phyloP scores from a whole-genome alignment of 2,329 filamentous ascomycete genomes.

The Colletotrichum endophyticum region DNA sequence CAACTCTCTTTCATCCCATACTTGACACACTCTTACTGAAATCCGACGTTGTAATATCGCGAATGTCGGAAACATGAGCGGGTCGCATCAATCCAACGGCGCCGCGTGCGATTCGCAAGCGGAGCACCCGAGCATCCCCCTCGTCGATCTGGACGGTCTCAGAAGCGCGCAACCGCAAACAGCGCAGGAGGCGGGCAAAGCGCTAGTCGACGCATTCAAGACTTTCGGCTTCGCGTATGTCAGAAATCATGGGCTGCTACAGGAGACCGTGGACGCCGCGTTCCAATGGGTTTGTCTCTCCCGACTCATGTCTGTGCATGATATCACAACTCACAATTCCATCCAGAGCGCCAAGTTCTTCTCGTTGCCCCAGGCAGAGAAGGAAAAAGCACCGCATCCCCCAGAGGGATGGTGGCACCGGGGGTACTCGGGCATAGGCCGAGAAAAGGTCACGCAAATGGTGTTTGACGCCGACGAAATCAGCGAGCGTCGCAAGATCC shows the following conservation, averaged over 20 bases:
- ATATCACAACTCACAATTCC: background rate
- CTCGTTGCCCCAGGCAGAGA: slow-evolving; percentile 31
- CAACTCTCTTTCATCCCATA: background rate
- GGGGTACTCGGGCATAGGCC: slow-evolving; percentile 38
- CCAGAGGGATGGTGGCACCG: slow-evolving; percentile 38
- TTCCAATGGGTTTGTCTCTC: slow-evolving; percentile 26
- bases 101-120: background rate
- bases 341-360: slow-evolving; percentile 35
- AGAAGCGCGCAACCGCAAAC: background rate
- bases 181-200: slow-evolving; percentile 6
- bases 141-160: background rate
- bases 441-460: slow-evolving; percentile 38
- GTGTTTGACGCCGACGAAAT: slow-evolving; percentile 34
- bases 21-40: fast-evolving
- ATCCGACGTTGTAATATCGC: background rate
- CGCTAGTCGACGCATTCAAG: slow-evolving; percentile 33
- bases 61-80: background rate
- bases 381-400: slow-evolving; percentile 35
- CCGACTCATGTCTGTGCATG: background rate
- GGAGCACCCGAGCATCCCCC: background rate
- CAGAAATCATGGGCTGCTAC: slow-evolving; percentile 37
- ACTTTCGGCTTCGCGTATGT: slow-evolving; percentile 38
- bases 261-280: slow-evolving; percentile 38
- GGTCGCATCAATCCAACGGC: background rate
- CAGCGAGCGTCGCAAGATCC: slow-evolving; percentile 28